phyloP scores from a whole-genome alignment of 2,329 filamentous ascomycete genomes.

The Talaromyces amestolkiae region DNA sequence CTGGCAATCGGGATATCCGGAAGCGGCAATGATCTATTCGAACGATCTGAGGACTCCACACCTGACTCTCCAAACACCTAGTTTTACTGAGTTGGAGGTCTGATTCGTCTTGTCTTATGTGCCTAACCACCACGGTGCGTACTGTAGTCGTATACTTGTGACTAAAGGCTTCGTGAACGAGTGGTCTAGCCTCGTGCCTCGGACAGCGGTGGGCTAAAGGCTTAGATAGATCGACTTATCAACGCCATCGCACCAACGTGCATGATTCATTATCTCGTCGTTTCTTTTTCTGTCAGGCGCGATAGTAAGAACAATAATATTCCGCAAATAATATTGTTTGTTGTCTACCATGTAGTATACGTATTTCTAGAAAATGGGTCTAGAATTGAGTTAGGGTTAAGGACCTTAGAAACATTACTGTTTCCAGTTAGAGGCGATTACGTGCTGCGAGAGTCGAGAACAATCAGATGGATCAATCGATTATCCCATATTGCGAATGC shows the following conservation, averaged over 20 bases:
- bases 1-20: conserved; percentile 12
- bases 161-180: background rate
- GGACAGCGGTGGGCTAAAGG: background rate
- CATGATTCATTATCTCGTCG: background rate
- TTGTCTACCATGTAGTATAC: no score
- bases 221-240: background rate
- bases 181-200: background rate
- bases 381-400: background rate
- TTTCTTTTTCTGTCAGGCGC: background rate
- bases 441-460: conserved; percentile 3
- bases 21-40: conserved; percentile 15
- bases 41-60: background rate
- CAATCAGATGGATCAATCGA: background rate
- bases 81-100: background rate
- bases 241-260: background rate
- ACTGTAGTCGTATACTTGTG: background rate
- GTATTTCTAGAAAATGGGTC: background rate
- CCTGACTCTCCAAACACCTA: background rate
- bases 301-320: background rate
- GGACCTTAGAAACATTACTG: background rate
- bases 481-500: background rate
- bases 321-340: background rate
- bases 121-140: background rate
- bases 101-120: background rate
- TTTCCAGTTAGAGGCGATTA: background rate